These are phyloP conservation scores for Phytophthora brassicae DNA, from an alignment of 352 stramenopile species.

Conservation along the genomic window DNA sequence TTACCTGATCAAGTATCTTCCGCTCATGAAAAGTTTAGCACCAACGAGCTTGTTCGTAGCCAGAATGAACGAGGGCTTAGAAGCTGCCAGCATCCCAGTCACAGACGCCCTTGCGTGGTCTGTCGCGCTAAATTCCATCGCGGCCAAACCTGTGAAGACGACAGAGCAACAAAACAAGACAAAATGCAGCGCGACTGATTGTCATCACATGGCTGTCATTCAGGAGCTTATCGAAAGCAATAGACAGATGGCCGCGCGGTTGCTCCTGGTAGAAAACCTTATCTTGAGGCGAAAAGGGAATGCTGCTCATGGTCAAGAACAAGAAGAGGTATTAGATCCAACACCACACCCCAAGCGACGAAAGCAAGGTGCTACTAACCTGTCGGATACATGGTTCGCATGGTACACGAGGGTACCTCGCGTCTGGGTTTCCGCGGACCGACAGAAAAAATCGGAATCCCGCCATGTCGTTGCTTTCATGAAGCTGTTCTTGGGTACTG, in stretches of 20 bases:
- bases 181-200: background rate
- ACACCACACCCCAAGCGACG: conserved; percentile 3
- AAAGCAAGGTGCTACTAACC: conserved; percentile 9
- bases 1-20: conserved; percentile 13
- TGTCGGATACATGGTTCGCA: conserved; percentile 16
- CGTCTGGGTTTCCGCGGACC: background rate
- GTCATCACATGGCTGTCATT: conserved; percentile 11
- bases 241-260: background rate
- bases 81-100: background rate
- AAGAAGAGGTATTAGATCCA: conserved; percentile 6
- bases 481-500: conserved; percentile 17
- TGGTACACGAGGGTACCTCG: conserved; percentile 11
- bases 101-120: conserved; percentile 8
- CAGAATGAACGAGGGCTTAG: conserved; percentile 7
- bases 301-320: background rate
- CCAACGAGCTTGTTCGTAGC: background rate
- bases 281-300: background rate
- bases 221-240: conserved; percentile 14
- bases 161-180: background rate
- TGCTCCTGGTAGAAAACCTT: too few relatives aligned
- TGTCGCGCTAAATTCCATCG: background rate
- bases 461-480: conserved; percentile 25
- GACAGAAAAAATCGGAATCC: conserved; percentile 23
- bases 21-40: conserved; percentile 3
- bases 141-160: background rate